These are phyloP conservation scores for Scenedesmus sp. DNA, from an alignment of 163 green algal genomes.

Conservation along the genomic window DNA sequence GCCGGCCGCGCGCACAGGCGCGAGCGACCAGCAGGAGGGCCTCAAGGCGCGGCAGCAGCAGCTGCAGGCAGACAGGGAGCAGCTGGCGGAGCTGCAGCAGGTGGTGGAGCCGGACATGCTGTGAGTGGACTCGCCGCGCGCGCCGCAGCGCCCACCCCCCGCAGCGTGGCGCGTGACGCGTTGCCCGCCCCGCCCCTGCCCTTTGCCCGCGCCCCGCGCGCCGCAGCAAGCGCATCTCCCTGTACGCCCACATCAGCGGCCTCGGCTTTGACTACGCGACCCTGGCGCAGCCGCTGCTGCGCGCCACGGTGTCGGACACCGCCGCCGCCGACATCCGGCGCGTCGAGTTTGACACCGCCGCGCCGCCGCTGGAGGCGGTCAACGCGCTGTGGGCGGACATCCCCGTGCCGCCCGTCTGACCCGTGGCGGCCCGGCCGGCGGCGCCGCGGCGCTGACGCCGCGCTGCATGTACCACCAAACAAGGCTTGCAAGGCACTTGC, in stretches of 20 bases:
- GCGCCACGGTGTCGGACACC: conserved; percentile 5
- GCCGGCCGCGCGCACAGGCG: conserved; percentile 7
- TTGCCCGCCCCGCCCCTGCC: no score
- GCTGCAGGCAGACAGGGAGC: conserved; percentile 2
- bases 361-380: background rate
- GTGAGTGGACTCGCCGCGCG: conserved; percentile 16
- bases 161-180: no score
- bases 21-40: conserved; percentile 14
- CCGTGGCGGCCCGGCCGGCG: no score
- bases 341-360: conserved; percentile 8
- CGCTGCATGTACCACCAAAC: no score
- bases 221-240: conserved; percentile 30
- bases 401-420: no score
- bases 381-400: conserved; percentile 41
- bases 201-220: no score
- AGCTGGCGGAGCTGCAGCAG: conserved; percentile 4
- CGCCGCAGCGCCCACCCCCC: no score
- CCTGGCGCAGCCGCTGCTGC: background rate
- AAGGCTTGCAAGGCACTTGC: no score
- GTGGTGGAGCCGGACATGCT: conserved; percentile 41
- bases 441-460: no score
- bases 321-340: background rate
- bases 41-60: conserved; percentile 23
- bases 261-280: conserved; percentile 30
- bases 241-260: conserved; percentile 38